Conservation (phyloP, 2,329 filamentous ascomycete species). For the Endocalyx cinctus region DNA sequence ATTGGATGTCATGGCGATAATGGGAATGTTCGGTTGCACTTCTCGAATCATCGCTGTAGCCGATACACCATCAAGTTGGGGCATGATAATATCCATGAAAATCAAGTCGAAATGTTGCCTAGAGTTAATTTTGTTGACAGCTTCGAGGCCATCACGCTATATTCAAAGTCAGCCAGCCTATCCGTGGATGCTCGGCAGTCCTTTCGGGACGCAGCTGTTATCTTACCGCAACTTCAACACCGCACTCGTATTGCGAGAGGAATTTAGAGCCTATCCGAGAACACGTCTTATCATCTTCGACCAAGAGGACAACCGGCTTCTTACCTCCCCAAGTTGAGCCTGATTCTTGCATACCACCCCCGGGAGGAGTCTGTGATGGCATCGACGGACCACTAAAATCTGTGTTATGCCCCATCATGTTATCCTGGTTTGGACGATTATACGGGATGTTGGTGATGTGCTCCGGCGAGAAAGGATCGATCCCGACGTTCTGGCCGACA, state of each 20-base stretch:
- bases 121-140: conserved; percentile 74
- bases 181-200: not conserved
- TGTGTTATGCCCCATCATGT: conserved; percentile 35
- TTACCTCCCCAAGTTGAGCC: conserved; percentile 53
- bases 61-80: conserved; percentile 88
- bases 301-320: conserved; percentile 78
- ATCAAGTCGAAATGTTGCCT: conserved; percentile 59
- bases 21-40: conserved; percentile 74
- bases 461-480: conserved; percentile 90
- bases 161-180: conserved; percentile 16
- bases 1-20: conserved; percentile 98
- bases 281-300: conserved; percentile 74
- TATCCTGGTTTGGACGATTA: conserved; percentile 60
- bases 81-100: conserved; percentile 97
- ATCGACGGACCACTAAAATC: conserved; percentile 30
- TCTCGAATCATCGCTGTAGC: conserved; percentile 91
- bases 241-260: conserved; percentile 59
- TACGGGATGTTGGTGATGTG: conserved; percentile 95
- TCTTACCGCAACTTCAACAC: conserved; percentile 63
- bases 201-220: conserved; percentile 2
- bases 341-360: conserved; percentile 21
- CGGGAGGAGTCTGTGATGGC: conserved; percentile 27
- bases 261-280: conserved; percentile 66
- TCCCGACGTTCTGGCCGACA: conserved; percentile 83
- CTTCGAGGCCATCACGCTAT: conserved; percentile 82